A percentile compares a stretch with the other conserved stretches of the same genome.
Evolutionary conservation across 169 alveolate species (phyloP).

Genomic region (Plasmodium blacklocki): DNA sequence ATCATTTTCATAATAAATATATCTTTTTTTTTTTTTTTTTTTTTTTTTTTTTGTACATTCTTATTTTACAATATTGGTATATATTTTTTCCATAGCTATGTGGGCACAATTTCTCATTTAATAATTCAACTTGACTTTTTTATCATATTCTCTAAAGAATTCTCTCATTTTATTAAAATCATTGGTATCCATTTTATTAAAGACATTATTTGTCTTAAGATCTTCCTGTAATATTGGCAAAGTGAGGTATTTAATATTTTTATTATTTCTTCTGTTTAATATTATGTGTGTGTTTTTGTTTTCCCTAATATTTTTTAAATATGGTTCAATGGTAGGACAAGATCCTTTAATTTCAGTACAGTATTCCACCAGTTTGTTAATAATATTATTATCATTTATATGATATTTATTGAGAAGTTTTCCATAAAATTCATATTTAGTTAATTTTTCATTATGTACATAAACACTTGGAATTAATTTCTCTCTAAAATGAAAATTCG

Average conservation of each 20-base stretch:
- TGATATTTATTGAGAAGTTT: constrained; percentile 54
- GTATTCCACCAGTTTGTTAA: constrained; percentile 46
- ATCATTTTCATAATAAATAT: too few species aligned
- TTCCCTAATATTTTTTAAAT: constrained; percentile 63
- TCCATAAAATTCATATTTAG: constrained; percentile 72
- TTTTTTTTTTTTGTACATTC: background rate
- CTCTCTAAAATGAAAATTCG: constrained; percentile 56
- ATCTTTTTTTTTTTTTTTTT: background rate
- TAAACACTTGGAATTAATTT: constrained; percentile 51
- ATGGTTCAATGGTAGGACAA: constrained; percentile 39
- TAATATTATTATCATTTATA: constrained; percentile 62
- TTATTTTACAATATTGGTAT: background rate
- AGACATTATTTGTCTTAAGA: constrained; percentile 33
- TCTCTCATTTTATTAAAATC: constrained; percentile 60
- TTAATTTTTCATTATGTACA: constrained; percentile 44
- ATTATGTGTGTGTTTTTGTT: constrained; percentile 65
- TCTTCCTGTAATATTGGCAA: constrained; percentile 63
- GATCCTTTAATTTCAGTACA: constrained; percentile 52
- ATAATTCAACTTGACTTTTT: constrained; percentile 15
- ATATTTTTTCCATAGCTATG: background rate
- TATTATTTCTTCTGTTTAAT: constrained; percentile 56
- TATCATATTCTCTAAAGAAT: constrained; percentile 66
- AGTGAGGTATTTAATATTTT: constrained; percentile 49
- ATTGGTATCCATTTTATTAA: constrained; percentile 53
- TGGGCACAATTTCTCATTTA: background rate